A percentile compares a stretch with the other conserved stretches of the same genome.
Conservation (phyloP, 257 asterid species). For the Primulina tabacum region DNA sequence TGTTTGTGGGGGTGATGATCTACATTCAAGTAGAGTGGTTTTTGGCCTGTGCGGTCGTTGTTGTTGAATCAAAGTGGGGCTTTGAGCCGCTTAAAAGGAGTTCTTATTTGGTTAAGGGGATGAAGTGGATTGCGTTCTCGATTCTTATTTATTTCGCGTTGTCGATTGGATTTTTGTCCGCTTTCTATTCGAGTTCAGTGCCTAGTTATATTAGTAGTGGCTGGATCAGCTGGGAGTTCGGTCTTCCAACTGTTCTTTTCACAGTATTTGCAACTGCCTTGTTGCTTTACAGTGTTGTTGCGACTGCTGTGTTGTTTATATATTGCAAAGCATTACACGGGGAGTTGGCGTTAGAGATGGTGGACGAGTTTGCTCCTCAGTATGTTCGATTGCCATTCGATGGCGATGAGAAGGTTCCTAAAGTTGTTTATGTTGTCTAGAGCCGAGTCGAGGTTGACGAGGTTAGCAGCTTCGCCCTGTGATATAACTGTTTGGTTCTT, state of each 20-base stretch:
- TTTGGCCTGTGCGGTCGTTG: constrained; percentile 45
- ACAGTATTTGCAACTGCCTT: not conserved
- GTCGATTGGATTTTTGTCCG: constrained; percentile 21
- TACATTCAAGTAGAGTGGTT: constrained; percentile 47
- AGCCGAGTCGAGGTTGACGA: not conserved
- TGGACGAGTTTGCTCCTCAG: not conserved
- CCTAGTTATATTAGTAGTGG: constrained; percentile 32
- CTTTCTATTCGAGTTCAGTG: constrained; percentile 30
- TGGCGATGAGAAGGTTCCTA: not conserved
- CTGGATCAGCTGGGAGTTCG: constrained; percentile 50
- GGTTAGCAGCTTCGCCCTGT: not conserved
- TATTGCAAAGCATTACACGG: not conserved
- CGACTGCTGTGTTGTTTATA: not conserved
- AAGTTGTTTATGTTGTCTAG: not conserved
- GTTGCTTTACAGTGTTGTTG: not conserved
- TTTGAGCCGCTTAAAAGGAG: constrained; percentile 55
- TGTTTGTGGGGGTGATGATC: constrained; percentile 21
- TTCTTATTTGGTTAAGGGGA: constrained; percentile 48
- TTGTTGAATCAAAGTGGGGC: constrained; percentile 69
- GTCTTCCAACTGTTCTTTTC: constrained; percentile 38
- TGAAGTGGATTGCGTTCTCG: constrained; percentile 37
- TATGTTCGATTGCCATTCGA: not conserved
- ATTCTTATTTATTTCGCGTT: constrained; percentile 28
- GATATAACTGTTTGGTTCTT: not conserved
- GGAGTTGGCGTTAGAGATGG: not conserved